Conservation (phyloP, 345 rosid species). For the Excoecaria agallocha region DNA sequence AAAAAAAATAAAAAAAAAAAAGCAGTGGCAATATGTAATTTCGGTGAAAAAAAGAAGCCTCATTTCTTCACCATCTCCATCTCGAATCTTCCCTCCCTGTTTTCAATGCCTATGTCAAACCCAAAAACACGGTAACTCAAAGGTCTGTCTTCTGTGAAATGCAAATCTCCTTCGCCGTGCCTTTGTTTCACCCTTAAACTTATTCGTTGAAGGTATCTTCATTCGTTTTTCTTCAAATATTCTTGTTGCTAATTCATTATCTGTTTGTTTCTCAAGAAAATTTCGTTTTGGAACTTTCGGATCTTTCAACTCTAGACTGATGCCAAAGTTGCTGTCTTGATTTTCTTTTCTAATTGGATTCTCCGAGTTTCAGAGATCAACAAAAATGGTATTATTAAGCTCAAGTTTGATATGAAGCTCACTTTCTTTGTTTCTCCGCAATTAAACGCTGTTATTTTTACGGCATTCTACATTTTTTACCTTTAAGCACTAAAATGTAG, state of each 20-base stretch:
- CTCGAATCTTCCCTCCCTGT: background rate
- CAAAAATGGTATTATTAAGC: background rate
- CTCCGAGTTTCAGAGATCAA: background rate
- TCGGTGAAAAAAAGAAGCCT: background rate
- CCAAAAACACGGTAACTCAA: background rate
- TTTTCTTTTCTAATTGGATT: background rate
- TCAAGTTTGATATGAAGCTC: background rate
- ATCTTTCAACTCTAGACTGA: background rate
- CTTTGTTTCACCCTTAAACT: background rate
- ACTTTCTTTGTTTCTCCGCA: slow-evolving; percentile 2
- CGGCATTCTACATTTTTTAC: background rate
- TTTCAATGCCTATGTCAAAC: background rate
- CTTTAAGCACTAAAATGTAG: background rate
- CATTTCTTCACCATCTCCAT: background rate
- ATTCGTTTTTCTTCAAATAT: background rate
- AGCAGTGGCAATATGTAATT: slow-evolving; percentile 2
- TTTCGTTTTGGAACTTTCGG: too few species aligned
- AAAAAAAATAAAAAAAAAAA: background rate
- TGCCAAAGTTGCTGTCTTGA: background rate
- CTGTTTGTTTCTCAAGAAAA: slow-evolving; percentile 5
- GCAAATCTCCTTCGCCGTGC: background rate
- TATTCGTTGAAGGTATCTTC: background rate
- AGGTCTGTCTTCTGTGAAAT: background rate
- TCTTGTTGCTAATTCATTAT: background rate
- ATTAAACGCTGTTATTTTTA: background rate